Conservation (phyloP, 1,139 yeast genomes). For the Nadsonia starkeyi-henricii region DNA sequence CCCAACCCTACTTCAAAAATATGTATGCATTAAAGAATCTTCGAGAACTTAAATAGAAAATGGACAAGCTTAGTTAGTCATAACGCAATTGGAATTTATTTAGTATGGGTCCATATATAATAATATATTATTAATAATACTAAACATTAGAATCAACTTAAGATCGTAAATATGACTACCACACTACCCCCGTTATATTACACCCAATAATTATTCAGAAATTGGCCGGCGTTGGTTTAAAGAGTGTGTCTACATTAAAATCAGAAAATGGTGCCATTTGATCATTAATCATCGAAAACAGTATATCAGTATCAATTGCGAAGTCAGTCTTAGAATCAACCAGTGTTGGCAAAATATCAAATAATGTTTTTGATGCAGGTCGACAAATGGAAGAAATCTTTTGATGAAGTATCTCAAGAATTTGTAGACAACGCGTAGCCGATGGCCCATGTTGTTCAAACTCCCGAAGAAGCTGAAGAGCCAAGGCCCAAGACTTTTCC, state of each 20-base stretch:
- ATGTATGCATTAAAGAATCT: no score
- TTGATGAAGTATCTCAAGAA: slow-evolving; percentile 10
- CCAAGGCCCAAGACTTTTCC: slow-evolving; percentile 11
- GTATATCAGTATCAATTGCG: slow-evolving; percentile 4
- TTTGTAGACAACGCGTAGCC: slow-evolving; percentile 10
- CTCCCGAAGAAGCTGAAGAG: slow-evolving; percentile 7
- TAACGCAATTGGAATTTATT: no score
- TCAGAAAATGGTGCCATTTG: slow-evolving; percentile 6
- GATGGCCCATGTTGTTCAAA: slow-evolving; percentile 8
- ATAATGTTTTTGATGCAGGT: slow-evolving; percentile 5
- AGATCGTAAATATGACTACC: no score
- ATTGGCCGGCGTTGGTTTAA: background rate
- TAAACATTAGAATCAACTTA: no score
- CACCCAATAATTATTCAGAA: no score
- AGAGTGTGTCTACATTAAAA: background rate
- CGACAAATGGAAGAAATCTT: slow-evolving; percentile 7
- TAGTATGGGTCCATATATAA: no score
- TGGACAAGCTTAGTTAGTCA: no score
- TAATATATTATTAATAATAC: no score
- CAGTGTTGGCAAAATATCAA: slow-evolving; percentile 8
- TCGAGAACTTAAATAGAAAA: no score
- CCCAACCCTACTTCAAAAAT: no score
- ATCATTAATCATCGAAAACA: slow-evolving; percentile 9
- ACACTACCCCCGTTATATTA: no score
- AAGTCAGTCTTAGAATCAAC: slow-evolving; percentile 7